These are phyloP conservation scores for Kodamaea kaohsiungensis DNA, from an alignment of 805 yeast genomes.

Conservation along the genomic window DNA sequence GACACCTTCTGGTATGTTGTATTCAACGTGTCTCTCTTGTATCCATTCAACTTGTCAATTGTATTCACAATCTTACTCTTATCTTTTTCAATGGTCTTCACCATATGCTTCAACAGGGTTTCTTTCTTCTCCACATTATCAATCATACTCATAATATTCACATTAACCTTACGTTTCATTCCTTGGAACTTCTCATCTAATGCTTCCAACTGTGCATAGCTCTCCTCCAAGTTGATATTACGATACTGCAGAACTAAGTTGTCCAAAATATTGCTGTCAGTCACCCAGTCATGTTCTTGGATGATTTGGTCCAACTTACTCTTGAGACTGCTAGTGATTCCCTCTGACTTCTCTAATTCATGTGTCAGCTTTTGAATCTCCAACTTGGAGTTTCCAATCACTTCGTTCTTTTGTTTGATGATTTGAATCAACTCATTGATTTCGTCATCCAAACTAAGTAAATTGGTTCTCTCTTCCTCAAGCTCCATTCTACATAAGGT, in stretches of 20 bases:
- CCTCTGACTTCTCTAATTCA: constrained; percentile 51
- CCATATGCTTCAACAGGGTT: constrained; percentile 70
- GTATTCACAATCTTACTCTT: constrained; percentile 89
- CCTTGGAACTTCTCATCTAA: constrained; percentile 61
- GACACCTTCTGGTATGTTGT: constrained; percentile 87
- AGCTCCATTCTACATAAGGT: constrained; percentile 29
- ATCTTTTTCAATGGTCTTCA: constrained; percentile 84
- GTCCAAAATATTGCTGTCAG: constrained; percentile 58
- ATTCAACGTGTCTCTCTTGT: constrained; percentile 78
- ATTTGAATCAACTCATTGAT: constrained; percentile 56
- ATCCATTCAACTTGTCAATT: constrained; percentile 76
- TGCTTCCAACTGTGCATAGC: constrained; percentile 55
- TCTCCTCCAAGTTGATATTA: constrained; percentile 61
- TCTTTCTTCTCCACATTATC: constrained; percentile 92
- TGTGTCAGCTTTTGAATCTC: constrained; percentile 55
- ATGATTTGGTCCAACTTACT: constrained; percentile 45
- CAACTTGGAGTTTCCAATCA: constrained; percentile 48
- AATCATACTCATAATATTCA: constrained; percentile 86
- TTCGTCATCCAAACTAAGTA: constrained; percentile 76
- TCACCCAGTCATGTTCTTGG: constrained; percentile 71
- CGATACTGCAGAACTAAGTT: constrained; percentile 62
- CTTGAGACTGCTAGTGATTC: constrained; percentile 37
- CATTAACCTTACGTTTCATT: constrained; percentile 79
- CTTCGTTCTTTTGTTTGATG: constrained; percentile 45
- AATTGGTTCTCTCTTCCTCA: constrained; percentile 56